Conservation (phyloP, 257 asterid species). For the Jacaranda mimosifolia region DNA sequence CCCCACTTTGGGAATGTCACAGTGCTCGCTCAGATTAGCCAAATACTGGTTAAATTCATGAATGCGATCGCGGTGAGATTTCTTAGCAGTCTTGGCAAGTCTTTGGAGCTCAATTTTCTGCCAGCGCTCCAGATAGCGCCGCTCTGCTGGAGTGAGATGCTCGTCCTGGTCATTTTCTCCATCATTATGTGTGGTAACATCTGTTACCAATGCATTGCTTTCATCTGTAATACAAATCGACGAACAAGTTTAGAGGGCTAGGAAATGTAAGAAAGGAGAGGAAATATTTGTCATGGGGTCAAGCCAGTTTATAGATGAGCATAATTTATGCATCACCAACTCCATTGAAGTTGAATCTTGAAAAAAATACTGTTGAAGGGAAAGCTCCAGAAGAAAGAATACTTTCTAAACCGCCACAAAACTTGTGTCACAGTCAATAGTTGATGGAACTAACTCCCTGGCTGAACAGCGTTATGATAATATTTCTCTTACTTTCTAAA, state of each 20-base stretch:
- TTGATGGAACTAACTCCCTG: too few species aligned
- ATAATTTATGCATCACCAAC: neutral
- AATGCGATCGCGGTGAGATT: slow-evolving; percentile 60
- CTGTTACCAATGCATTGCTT: neutral
- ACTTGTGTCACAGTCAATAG: too few species aligned
- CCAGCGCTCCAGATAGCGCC: slow-evolving; percentile 51
- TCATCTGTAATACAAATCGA: slow-evolving; percentile 37
- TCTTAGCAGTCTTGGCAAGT: slow-evolving; percentile 53
- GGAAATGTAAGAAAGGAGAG: neutral
- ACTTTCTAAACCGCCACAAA: too few species aligned
- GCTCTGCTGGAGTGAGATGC: slow-evolving; percentile 59
- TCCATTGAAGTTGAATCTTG: neutral
- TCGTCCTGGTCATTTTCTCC: slow-evolving; percentile 32
- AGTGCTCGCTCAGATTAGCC: slow-evolving; percentile 62
- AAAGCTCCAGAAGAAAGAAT: too few species aligned
- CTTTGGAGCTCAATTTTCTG: slow-evolving; percentile 51
- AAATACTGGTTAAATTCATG: slow-evolving; percentile 60
- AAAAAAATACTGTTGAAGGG: too few species aligned
- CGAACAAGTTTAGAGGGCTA: neutral
- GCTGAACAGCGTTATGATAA: too few species aligned
- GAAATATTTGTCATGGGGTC: too few species aligned
- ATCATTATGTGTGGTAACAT: slow-evolving; percentile 6
- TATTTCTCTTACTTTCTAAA: too few species aligned
- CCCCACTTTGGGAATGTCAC: slow-evolving; percentile 70
- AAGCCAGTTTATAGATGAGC: neutral